These are phyloP conservation scores for Noccaea caerulescens DNA, from an alignment of 345 rosid genomes.

Conservation along the genomic window DNA sequence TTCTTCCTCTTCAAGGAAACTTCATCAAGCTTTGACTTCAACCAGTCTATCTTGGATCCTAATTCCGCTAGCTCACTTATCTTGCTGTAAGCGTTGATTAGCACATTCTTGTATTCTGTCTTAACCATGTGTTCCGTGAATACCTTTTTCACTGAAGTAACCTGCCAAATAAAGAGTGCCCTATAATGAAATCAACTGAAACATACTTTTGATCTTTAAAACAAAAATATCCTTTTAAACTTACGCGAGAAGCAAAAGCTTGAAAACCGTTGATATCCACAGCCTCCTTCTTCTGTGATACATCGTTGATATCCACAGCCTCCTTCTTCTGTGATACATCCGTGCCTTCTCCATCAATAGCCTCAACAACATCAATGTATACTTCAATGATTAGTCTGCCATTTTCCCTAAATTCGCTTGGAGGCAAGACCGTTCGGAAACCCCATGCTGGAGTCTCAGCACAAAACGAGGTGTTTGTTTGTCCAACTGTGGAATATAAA, in stretches of 20 bases:
- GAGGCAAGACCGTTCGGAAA: background rate
- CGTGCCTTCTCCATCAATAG: background rate
- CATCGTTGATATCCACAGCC: background rate
- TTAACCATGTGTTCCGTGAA: background rate
- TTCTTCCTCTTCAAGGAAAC: background rate
- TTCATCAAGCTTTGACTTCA: constrained; percentile 7
- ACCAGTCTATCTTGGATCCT: constrained; percentile 22
- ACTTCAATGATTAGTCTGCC: constrained; percentile 1
- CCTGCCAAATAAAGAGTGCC: background rate
- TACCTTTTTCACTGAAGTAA: background rate
- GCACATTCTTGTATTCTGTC: constrained; percentile 10
- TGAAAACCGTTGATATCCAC: background rate
- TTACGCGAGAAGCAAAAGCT: background rate
- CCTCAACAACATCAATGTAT: background rate
- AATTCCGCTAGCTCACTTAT: constrained; percentile 8
- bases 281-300: too few relatives aligned
- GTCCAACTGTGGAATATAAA: background rate
- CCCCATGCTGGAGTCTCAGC: background rate
- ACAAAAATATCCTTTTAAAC: background rate
- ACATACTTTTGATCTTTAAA: background rate
- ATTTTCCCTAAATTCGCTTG: background rate
- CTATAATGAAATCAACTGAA: background rate
- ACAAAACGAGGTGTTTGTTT: background rate
- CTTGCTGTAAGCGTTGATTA: background rate
- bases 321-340: background rate